These are phyloP conservation scores for Fusarium torulosum DNA, from an alignment of 2,329 filamentous ascomycete genomes.

Conservation along the genomic window DNA sequence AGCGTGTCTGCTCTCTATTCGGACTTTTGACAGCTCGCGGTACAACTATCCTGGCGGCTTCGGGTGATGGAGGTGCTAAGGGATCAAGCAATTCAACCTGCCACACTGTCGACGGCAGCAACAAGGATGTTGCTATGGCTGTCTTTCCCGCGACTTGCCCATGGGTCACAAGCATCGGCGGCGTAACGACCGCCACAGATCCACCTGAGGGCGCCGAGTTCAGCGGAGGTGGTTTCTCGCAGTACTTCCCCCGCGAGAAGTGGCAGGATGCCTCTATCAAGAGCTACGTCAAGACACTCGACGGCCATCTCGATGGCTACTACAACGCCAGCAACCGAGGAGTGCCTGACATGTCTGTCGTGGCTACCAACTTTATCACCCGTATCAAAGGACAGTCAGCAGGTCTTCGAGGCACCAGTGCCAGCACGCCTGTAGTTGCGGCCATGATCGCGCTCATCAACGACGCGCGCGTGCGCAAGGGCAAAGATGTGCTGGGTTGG, in stretches of 20 bases:
- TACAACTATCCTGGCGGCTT: constrained; percentile 63
- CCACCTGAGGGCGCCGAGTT: constrained; percentile 59
- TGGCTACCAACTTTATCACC: constrained; percentile 69
- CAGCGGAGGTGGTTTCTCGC: constrained; percentile 66
- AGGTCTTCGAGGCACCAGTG: constrained; percentile 60
- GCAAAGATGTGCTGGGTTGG: constrained; percentile 65
- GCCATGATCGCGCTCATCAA: constrained; percentile 67
- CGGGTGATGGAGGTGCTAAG: constrained; percentile 64
- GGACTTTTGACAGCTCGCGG: constrained; percentile 66
- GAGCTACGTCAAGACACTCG: constrained; percentile 57
- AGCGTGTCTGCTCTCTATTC: constrained; percentile 65
- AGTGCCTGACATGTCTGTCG: constrained; percentile 64
- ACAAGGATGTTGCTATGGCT: constrained; percentile 67
- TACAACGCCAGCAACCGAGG: constrained; percentile 62
- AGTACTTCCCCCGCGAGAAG: constrained; percentile 59
- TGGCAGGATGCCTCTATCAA: constrained; percentile 61
- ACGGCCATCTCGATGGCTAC: constrained; percentile 57
- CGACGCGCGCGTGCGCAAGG: constrained; percentile 62
- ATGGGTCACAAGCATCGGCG: constrained; percentile 76
- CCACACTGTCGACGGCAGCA: constrained; percentile 68
- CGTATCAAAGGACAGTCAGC: constrained; percentile 47
- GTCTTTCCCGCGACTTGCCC: constrained; percentile 76
- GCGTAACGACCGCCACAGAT: constrained; percentile 57
- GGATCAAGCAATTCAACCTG: constrained; percentile 64
- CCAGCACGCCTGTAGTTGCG: constrained; percentile 67